Base-by-base conservation (phyloP, 441 rosid genomes). In the Rhodomyrtus psidioides region DNA sequence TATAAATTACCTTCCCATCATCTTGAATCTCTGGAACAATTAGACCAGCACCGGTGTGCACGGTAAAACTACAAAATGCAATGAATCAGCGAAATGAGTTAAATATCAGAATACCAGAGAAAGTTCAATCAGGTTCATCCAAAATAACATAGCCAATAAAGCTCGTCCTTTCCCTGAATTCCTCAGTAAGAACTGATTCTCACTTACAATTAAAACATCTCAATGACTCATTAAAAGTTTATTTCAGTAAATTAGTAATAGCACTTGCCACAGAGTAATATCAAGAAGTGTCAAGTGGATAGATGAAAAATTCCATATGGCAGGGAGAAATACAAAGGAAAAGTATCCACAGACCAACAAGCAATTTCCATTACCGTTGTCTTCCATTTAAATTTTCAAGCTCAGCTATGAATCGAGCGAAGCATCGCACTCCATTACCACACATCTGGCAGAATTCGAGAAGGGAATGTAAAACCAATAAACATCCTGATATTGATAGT, bases 1-100 rank as follows among this genome's bases (percentile, higher is more conserved):
- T 82, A 59, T 53, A 82, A 83, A 60, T 76, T 82, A 94, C 95
- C 94, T 93, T 91, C 55, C 97, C 98, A 83, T 95, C 95, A 82
- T 49, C 96, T 90, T 93, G 97, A 90, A 97, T 93, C 86, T 95
- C 99, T 10, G 99, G 98, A 89, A 96, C 92, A 89, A 96, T 96
- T 42, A 96, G 88, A 62, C 99, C 99, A 88, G 99, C 99, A 83
- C 97, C 98, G 21, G 99, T 96, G 86, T 97, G 98, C 15, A 97
- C 85, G 0, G 96, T 92, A 90, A 96, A 96, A 87, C 96, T 94
- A 88, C 87, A 89, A 51, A 34, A 82, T 81, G 28, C 39, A 42
- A 81, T 56, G 81, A 46, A 55, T 13, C 81, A 49, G 56, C 59
- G 17, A n/a, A 76, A 14, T 9, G 39, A 59, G 27, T 42, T 19